A percentile compares a stretch with the other conserved stretches of the same genome.
These are phyloP conservation scores for Basidiobolus meristosporus DNA, from an alignment of 371 early-diverging fungal genomes.

Conservation along the genomic window DNA sequence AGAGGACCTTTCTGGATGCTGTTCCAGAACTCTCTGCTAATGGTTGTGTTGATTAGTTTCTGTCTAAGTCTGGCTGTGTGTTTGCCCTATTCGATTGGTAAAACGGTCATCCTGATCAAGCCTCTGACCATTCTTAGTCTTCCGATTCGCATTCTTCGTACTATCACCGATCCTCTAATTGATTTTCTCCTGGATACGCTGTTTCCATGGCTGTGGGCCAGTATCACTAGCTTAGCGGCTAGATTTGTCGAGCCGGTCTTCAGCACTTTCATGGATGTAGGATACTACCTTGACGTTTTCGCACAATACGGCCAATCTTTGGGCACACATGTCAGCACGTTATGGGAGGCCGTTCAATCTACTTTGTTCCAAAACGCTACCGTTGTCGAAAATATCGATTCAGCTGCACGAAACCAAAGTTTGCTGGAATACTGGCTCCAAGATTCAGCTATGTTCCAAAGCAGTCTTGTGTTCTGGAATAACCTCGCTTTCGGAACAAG, in stretches of 20 bases:
- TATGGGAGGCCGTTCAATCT: no score
- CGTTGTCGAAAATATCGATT: no score
- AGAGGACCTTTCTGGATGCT: constrained; percentile 58
- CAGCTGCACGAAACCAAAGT: no score
- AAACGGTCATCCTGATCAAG: constrained; percentile 21
- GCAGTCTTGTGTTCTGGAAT: constrained; percentile 15
- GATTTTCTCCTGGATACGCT: constrained; percentile 21
- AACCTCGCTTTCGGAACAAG: constrained; percentile 20
- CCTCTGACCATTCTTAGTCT: constrained; percentile 19
- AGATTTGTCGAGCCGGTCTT: neutral
- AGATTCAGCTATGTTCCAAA: constrained; percentile 7
- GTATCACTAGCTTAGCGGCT: neutral
- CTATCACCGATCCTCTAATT: constrained; percentile 26
- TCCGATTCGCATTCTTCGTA: constrained; percentile 19
- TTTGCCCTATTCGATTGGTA: constrained; percentile 56
- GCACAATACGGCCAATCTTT: constrained; percentile 3
- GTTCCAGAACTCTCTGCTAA: constrained; percentile 58
- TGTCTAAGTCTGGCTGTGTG: constrained; percentile 49
- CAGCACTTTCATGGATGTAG: neutral
- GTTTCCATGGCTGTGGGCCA: constrained; percentile 9
- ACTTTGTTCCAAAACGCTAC: no score
- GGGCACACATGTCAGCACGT: neutral
- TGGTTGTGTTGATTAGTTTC: constrained; percentile 44
- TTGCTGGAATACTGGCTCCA: no score
- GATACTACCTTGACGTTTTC: constrained; percentile 6